Evolutionary conservation across 2,329 filamentous ascomycete species (phyloP).

Genomic region (Penicillium sp.): DNA sequence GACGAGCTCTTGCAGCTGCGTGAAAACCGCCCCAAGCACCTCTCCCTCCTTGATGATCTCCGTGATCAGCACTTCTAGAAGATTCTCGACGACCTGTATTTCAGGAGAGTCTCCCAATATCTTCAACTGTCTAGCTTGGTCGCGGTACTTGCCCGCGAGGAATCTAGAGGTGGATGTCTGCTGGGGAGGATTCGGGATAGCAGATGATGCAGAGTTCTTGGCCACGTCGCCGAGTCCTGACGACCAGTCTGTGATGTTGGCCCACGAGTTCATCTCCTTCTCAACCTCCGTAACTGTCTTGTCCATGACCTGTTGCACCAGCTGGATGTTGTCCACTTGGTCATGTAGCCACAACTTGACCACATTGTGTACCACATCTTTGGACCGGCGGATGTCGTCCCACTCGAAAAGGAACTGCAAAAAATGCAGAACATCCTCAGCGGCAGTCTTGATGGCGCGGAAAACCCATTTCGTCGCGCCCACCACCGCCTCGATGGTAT

Average conservation of each 20-base stretch:
- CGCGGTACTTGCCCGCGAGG: no score
- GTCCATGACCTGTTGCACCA: not conserved
- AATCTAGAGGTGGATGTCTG: no score
- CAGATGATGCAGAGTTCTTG: no score
- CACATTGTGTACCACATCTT: constrained; percentile 15
- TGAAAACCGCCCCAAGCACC: no score
- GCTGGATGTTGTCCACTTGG: not conserved
- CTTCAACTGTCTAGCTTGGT: no score
- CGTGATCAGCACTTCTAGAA: no score
- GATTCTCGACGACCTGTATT: no score
- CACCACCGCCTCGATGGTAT: constrained; percentile 15
- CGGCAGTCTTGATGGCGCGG: constrained; percentile 3
- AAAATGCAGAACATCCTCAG: constrained; percentile 11
- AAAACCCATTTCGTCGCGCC: constrained; percentile 7
- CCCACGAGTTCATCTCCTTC: not conserved
- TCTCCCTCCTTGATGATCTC: no score
- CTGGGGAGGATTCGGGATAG: no score
- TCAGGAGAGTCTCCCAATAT: no score
- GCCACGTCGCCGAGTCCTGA: not conserved
- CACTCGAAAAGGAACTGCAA: constrained; percentile 16
- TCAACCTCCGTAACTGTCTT: not conserved
- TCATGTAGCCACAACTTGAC: constrained; percentile 4
- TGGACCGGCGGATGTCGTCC: constrained; percentile 17
- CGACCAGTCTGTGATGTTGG: not conserved
- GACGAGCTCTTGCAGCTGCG: no score